Base-by-base conservation (phyloP, 257 asterid species). In the Jasminum sambac region DNA sequence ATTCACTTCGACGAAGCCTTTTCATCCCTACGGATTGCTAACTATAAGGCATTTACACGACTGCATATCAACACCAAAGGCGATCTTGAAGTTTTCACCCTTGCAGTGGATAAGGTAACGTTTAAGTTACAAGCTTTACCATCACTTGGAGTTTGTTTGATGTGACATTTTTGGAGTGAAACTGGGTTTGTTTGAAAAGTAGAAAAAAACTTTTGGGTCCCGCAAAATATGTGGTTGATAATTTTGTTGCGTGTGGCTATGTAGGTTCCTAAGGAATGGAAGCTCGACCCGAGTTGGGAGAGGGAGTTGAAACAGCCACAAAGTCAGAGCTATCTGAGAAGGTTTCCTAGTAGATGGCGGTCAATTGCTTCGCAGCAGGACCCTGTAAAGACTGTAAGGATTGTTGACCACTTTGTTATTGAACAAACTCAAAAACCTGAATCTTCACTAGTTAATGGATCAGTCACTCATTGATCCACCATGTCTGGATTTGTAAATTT, bases 1-100 rank as follows among this genome's bases (percentile, higher is more conserved):
- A 39, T 95, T 62, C 99, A 95, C 83, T 95, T 95, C 21, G 99
- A 95, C 13, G 99, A 95, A 79, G 99, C 99, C 17, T 95, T 95
- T 81, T 95, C 99, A 11, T 95, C 99, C 0, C 96, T 95, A 55
- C 92, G 98, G 21, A 95, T 91, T 43, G 99, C 99, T 57, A 95
- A 95, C 79, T 95, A 95, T 80, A 95, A 95, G 85, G 85, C 99
- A 0, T 95, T 91, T 71, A 91, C 99, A 40, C 89, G 99, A 70
- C 89, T 91, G 75, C 98, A 91, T 63, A 87, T 95, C 42, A 79
- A 77, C 85, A 38, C 42, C 16, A 75, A 80, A 65, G 99, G 99
- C 9, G 86, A 95, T 73, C 96, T 95, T 66, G 97, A 95, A 85
- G 91, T 95, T 73, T 91, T 77, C 86, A 91, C 99, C 38, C 96